phyloP scores from a whole-genome alignment of 2,329 filamentous ascomycete species.

The Akanthomyces dipterigenus region DNA sequence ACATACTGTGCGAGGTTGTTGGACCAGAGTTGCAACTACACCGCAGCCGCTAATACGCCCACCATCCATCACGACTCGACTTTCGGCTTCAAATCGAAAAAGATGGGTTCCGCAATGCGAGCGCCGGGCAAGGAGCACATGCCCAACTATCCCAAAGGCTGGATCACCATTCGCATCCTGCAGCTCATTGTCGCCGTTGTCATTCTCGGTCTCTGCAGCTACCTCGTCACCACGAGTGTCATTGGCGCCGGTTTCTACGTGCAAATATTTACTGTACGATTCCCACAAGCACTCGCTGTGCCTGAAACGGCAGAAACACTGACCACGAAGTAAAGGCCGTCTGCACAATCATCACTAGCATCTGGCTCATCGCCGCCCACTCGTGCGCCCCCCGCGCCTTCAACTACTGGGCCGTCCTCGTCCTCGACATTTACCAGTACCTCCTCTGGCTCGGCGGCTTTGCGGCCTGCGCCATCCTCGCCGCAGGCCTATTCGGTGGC shows the following conservation, averaged over 20 bases:
- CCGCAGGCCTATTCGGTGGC: slow-evolving; percentile 20
- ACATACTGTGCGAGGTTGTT: no score
- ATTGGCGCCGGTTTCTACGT: slow-evolving; percentile 30
- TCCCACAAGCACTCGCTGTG: no score
- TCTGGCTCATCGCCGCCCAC: slow-evolving; percentile 42
- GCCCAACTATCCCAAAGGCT: slow-evolving; percentile 37
- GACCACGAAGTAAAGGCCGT: slow-evolving; percentile 22
- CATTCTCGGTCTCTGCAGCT: slow-evolving; percentile 41
- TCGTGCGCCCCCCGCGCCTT: slow-evolving; percentile 34
- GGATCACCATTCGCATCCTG: slow-evolving; percentile 37
- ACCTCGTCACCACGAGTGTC: slow-evolving; percentile 28
- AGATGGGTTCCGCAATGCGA: slow-evolving; percentile 18
- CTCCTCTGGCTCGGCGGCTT: slow-evolving; percentile 47
- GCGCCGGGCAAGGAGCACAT: slow-evolving; percentile 37
- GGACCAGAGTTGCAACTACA: no score
- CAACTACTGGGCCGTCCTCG: slow-evolving; percentile 48
- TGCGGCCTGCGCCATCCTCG: slow-evolving; percentile 31
- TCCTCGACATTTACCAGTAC: slow-evolving; percentile 43
- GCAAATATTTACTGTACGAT: slow-evolving; percentile 33
- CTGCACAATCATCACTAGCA: slow-evolving; percentile 36
- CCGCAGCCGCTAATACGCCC: background rate
- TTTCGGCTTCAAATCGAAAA: background rate
- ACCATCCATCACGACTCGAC: background rate
- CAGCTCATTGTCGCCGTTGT: slow-evolving; percentile 40
- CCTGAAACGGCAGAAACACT: background rate